A percentile compares a stretch with the other conserved stretches of the same genome.
Conservation (phyloP, 306 rosid genomes). For the Ammopiptanthus mongolicus region DNA sequence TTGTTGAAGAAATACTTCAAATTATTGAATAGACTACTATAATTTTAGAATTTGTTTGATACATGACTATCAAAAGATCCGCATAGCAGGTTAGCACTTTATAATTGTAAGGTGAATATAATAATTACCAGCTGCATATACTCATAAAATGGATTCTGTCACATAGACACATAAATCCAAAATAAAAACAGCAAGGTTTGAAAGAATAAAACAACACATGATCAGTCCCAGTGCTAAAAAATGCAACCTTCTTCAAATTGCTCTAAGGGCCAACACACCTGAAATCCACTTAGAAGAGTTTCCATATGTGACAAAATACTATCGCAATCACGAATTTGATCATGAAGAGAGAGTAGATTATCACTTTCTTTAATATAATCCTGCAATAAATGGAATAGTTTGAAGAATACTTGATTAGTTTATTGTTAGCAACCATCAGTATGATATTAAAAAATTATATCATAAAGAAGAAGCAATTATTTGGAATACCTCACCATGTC, state of each 20-base stretch:
- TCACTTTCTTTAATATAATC: slow-evolving; percentile 93
- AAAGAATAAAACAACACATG: not conserved
- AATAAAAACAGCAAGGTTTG: not conserved
- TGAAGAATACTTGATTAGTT: not conserved
- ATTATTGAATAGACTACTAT: not conserved
- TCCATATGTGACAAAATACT: slow-evolving; percentile 96
- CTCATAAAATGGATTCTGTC: not conserved
- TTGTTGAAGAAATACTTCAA: not conserved
- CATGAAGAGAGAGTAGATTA: slow-evolving; percentile 92
- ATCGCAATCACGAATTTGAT: slow-evolving; percentile 95
- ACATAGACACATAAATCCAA: not conserved
- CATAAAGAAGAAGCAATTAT: not conserved
- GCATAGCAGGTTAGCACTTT: not conserved
- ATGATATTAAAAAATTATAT: no score
- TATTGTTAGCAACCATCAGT: not conserved
- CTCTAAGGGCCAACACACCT: slow-evolving; percentile 49
- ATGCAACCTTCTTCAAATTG: slow-evolving; percentile 1
- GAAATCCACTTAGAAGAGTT: slow-evolving; percentile 94
- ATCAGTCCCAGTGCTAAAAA: not conserved
- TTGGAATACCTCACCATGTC: not conserved
- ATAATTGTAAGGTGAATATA: not conserved
- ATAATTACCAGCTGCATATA: not conserved
- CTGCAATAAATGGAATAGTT: slow-evolving; percentile 41
- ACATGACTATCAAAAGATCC: not conserved
- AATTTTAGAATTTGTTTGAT: no score